phyloP scores from a whole-genome alignment of 2,329 filamentous ascomycete genomes.

The Shiraia sp. region DNA sequence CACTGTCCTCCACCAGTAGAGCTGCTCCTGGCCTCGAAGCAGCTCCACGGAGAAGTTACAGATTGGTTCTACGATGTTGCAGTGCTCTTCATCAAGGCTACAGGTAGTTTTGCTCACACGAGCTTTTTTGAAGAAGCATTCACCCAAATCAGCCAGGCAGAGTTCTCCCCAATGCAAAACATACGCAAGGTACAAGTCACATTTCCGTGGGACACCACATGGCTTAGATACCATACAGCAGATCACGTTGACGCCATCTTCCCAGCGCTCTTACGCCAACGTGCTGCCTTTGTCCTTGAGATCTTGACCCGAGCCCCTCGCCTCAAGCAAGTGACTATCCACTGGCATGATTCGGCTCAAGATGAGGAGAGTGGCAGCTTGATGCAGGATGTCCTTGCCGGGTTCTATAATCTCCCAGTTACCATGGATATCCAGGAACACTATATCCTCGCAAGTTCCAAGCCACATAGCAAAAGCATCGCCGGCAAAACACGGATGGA shows the following conservation, averaged over 20 bases:
- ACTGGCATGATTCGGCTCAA: constrained; percentile 39
- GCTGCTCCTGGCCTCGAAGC: constrained; percentile 34
- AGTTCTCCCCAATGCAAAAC: constrained; percentile 40
- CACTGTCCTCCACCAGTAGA: constrained; percentile 34
- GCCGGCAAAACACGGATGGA: constrained; percentile 34
- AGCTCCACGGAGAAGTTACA: constrained; percentile 33
- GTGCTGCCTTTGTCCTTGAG: constrained; percentile 24
- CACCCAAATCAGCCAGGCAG: constrained; percentile 29
- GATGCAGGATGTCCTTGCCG: constrained; percentile 27
- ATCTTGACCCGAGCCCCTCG: constrained; percentile 31
- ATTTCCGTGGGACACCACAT: constrained; percentile 41
- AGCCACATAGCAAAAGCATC: constrained; percentile 26
- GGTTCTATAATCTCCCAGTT: constrained; percentile 24
- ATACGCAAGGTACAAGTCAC: constrained; percentile 36
- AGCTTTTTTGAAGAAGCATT: constrained; percentile 38
- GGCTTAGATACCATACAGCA: constrained; percentile 27
- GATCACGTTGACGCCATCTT: constrained; percentile 28
- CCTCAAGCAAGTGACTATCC: constrained; percentile 29
- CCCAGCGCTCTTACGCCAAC: constrained; percentile 30
- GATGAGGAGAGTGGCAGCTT: constrained; percentile 25
- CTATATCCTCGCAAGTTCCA: constrained; percentile 28
- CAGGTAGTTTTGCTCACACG: constrained; percentile 38
- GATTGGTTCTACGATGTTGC: constrained; percentile 41
- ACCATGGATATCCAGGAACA: constrained; percentile 29
- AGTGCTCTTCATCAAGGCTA: constrained; percentile 34